Base-by-base conservation (phyloP, 352 stramenopile genomes). In the Plasmopara viticola region DNA sequence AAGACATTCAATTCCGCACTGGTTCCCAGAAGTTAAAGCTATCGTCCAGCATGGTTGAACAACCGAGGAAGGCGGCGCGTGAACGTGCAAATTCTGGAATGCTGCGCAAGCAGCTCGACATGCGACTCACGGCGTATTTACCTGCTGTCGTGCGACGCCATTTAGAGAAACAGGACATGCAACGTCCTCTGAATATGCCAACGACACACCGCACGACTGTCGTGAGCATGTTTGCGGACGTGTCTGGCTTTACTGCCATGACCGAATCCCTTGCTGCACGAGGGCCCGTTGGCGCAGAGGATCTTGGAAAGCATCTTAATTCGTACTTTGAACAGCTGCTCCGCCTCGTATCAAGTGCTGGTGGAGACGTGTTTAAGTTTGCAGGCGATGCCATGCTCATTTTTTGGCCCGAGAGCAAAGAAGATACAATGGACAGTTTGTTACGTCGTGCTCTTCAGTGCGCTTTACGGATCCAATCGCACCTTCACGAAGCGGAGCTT, bases 361-460 rank as follows among this genome's bases (percentile, higher is more conserved):
- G 73, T 8, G 83, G 86, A 39, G 88, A 97, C 66, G 87, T 96
- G 15, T 94, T 97, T 66, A 97, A 98, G 73, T 98, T 98, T 58
- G 93, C 93, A 10, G 93, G 93, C n/a, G 93, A 98, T 46, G 93
- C 93, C 14, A 89, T 97, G 78, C 88, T 98, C 50, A 91, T 97
- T 39, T 90, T 98, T 46, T 98, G 90, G 90, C 84, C 83, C 9
- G 78, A 87, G 56, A 90, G 90, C 65, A 90, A 95, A 52, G 82
- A 96, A 28, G 84, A 96, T 54, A 91, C 84, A 31, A 69, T 95
- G 57, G 73, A 95, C 53, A 78, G 60, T 9, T 68, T 94, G 25
- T 52, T 96, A 29, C 72, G 85, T 2, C 74, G 90, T 10, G 86
- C 79, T 14, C 57, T 95, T 10, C 91, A 97, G 63, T 97, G 88